Evolutionary conservation across 768 basidiomycete species (phyloP), one percentile per base, ranked within the genome.

Genomic region (Mycena pura): DNA sequence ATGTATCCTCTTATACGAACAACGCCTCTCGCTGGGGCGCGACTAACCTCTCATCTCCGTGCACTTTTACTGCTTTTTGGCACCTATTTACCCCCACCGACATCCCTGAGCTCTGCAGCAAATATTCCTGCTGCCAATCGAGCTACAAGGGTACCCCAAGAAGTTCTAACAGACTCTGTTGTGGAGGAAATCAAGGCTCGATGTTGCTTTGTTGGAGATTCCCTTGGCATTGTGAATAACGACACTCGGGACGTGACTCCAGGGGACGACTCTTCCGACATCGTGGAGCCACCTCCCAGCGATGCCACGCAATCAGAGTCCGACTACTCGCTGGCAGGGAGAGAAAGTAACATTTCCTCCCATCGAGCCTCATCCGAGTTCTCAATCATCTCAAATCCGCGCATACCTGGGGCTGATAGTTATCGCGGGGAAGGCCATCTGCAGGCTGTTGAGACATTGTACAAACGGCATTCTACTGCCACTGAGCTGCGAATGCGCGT

Each of bases 151-250:
- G 88, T 96, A 2, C 93, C 95, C 1, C 81, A 85, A 66, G 91
- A 91, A 66, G 79, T 96, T 27, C 80, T 98, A 34, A 90, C 91
- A 1, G 91, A 93, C 53, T 75, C 80, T 2, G 79, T 96, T n/a
- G 74, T 97, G 15, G 95, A 98, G 73, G 90, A 95, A 65, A 88
- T 98, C 60, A 93, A 97, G 74, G 91, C 90, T 2, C 86, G 95
- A 3, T 90, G 88, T 57, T 96, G 93, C 72, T 95, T 97, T 67
- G 96, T 98, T 24, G 89, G 92, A 25, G 80, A 83, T 5, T 72
- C 80, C 1, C 77, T 92, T 36, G 84, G 83, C 46, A 62, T 70
- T 9, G 68, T 72, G 7, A 57, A 69, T 13, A 69, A 71, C 27
- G 71, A 77, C n/a, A 65, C 73, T 44, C 73, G 77, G 48, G 72